Conservation (phyloP, 2,329 filamentous ascomycete genomes). For the Trichoderma atroviride region DNA sequence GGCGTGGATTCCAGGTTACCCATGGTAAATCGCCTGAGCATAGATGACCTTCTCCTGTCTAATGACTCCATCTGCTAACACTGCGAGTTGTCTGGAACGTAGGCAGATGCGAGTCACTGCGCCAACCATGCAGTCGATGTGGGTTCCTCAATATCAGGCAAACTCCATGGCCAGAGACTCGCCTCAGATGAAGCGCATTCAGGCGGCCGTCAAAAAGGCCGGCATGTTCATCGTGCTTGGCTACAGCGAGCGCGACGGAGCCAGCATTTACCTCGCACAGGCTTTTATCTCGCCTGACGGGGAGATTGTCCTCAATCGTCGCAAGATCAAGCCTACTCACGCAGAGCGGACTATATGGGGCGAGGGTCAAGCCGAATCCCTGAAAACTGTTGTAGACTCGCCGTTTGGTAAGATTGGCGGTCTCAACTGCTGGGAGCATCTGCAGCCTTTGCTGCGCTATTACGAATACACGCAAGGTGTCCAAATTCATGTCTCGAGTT, state of each 20-base stretch:
- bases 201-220: conserved; percentile 50
- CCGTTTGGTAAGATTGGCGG: conserved; percentile 55
- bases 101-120: conserved; percentile 17
- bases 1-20: conserved; percentile 33
- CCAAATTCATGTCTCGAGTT: conserved; percentile 32
- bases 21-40: not conserved
- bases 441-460: conserved; percentile 27
- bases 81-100: not conserved
- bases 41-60: no score
- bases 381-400: conserved; percentile 51
- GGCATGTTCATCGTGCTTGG: conserved; percentile 57
- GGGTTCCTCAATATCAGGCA: conserved; percentile 36
- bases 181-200: conserved; percentile 57
- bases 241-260: conserved; percentile 56
- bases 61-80: not conserved
- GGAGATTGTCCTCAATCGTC: conserved; percentile 55
- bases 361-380: conserved; percentile 57
- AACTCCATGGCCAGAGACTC: conserved; percentile 47
- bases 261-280: conserved; percentile 57
- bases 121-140: conserved; percentile 1
- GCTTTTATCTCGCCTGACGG: conserved; percentile 54
- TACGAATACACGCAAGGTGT: conserved; percentile 30
- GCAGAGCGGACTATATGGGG: conserved; percentile 59
- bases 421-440: conserved; percentile 56
- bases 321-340: conserved; percentile 60